Conservation (phyloP, 176 grass and related monocot genomes). For the Triticum monococcum region DNA sequence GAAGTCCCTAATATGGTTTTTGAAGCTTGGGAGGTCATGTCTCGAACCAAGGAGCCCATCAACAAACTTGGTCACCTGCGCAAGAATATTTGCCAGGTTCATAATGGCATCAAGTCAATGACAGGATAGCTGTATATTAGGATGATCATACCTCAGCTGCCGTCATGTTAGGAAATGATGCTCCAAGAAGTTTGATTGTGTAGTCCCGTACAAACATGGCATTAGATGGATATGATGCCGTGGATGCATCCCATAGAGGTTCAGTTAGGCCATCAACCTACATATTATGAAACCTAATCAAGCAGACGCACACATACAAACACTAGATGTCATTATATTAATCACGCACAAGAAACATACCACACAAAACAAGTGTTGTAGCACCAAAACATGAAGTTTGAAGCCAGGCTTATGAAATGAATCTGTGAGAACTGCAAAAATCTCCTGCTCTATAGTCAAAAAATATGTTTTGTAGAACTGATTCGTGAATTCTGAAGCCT, state of each 20-base stretch:
- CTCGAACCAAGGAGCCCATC: slow-evolving; percentile 84
- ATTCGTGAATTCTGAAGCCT: slow-evolving; percentile 93
- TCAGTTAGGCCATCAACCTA: slow-evolving; percentile 94
- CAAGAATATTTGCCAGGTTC: slow-evolving; percentile 12
- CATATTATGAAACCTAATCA: slow-evolving; percentile 17
- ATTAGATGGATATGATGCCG: slow-evolving; percentile 78
- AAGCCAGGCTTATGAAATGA: slow-evolving; percentile 99
- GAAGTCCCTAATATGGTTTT: slow-evolving; percentile 96
- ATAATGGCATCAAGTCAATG: neutral
- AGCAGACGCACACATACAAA: slow-evolving; percentile 12
- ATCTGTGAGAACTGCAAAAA: slow-evolving; percentile 96
- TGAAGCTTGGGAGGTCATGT: slow-evolving; percentile 87
- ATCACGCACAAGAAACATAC: slow-evolving; percentile 40
- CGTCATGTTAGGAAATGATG: slow-evolving; percentile 99
- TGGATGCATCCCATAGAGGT: slow-evolving; percentile 79
- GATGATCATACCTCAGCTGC: slow-evolving; percentile 53
- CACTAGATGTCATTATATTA: neutral
- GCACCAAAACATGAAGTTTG: slow-evolving; percentile 96
- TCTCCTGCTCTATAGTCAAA: slow-evolving; percentile 96
- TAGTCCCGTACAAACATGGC: slow-evolving; percentile 92
- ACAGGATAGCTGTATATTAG: neutral
- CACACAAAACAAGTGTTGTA: slow-evolving; percentile 96
- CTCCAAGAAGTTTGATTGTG: slow-evolving; percentile 88
- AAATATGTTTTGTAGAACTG: slow-evolving; percentile 99
- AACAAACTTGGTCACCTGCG: slow-evolving; percentile 89